Evolutionary conservation across 1,139 yeast species (phyloP).

Genomic region (Citeromyces hawaiiensis): DNA sequence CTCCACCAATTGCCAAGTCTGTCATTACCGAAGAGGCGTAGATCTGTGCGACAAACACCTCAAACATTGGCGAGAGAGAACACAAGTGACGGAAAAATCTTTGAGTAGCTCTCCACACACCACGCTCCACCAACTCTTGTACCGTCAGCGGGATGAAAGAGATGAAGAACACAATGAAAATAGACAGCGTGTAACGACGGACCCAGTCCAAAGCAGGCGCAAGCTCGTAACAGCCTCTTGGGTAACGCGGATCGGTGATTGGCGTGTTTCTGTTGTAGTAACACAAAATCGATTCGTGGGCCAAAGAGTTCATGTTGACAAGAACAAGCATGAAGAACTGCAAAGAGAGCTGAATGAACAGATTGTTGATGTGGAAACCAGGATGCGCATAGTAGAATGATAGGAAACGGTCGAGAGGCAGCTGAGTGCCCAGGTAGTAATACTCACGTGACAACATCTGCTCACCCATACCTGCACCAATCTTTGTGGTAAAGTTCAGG

Average conservation of each 20-base stretch:
- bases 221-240: conserved; percentile 66
- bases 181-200: conserved; percentile 64
- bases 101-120: conserved; percentile 44
- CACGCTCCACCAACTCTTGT: conserved; percentile 73
- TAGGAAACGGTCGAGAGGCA: conserved; percentile 69
- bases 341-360: conserved; percentile 64
- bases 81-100: conserved; percentile 51
- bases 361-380: conserved; percentile 77
- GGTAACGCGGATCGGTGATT: conserved; percentile 45
- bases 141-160: conserved; percentile 70
- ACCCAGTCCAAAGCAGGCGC: conserved; percentile 74
- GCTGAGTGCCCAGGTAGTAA: conserved; percentile 64
- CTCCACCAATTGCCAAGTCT: conserved; percentile 73
- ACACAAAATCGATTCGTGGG: conserved; percentile 47
- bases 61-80: conserved; percentile 78
- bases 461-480: conserved; percentile 95
- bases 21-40: conserved; percentile 60
- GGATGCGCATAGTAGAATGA: conserved; percentile 89
- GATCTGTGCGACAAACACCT: conserved; percentile 77
- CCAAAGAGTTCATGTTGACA: conserved; percentile 54
- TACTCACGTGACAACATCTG: conserved; percentile 78
- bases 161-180: conserved; percentile 72
- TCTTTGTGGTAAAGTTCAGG: conserved; percentile 72
- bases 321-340: conserved; percentile 58
- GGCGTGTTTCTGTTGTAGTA: conserved; percentile 37